Conservation (phyloP, 2,329 filamentous ascomycete genomes). For the Pseudogymnoascus sp. region DNA sequence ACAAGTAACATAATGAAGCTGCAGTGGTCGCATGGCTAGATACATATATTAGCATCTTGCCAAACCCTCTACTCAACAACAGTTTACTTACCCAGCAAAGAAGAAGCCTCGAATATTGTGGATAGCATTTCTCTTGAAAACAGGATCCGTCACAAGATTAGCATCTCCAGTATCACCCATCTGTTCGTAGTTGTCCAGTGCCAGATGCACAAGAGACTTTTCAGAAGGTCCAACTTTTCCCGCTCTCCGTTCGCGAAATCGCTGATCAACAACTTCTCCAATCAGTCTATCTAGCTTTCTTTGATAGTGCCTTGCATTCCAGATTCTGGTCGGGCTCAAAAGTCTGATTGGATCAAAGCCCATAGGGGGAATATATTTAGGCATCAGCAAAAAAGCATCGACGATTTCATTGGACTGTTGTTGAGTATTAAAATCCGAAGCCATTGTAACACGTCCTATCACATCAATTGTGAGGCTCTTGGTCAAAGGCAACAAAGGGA, state of each 20-base stretch:
- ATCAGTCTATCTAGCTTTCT: constrained; percentile 14
- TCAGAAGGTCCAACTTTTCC: constrained; percentile 13
- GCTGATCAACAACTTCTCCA: constrained; percentile 14
- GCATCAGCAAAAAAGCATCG: not conserved
- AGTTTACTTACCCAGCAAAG: constrained; percentile 15
- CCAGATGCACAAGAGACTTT: constrained; percentile 17
- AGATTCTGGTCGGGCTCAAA: constrained; percentile 11
- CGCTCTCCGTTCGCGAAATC: constrained; percentile 10
- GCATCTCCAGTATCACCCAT: constrained; percentile 9
- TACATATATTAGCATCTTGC: constrained; percentile 7
- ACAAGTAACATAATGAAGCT: constrained; percentile 13
- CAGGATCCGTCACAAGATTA: constrained; percentile 11
- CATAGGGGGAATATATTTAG: not conserved
- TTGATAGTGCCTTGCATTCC: constrained; percentile 15
- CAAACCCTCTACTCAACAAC: not conserved
- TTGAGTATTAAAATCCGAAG: constrained; percentile 17
- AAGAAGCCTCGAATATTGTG: not conserved
- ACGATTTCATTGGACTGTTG: constrained; percentile 12
- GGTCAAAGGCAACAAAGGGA: not conserved
- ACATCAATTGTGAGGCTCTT: constrained; percentile 17
- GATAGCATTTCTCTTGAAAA: constrained; percentile 16
- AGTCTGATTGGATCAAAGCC: constrained; percentile 6
- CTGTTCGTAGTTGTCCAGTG: constrained; percentile 17
- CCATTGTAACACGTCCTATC: constrained; percentile 15
- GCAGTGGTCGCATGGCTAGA: constrained; percentile 21